These are phyloP conservation scores for Leccinum boreale DNA, from an alignment of 768 basidiomycete genomes.

Conservation along the genomic window DNA sequence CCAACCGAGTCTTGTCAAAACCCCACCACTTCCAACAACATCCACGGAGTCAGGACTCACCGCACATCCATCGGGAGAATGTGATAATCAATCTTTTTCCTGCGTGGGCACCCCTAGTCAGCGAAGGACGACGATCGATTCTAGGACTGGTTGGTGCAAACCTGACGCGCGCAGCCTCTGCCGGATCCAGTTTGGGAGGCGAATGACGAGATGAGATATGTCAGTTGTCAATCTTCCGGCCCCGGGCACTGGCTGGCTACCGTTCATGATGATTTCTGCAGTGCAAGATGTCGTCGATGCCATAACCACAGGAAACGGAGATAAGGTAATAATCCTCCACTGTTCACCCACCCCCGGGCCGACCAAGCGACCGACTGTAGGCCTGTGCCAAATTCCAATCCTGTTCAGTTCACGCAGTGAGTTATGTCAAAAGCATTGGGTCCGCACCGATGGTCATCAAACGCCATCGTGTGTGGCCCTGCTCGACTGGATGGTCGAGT, in stretches of 20 bases:
- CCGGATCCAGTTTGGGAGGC: constrained; percentile 39
- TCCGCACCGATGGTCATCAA: not conserved
- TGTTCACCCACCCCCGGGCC: not conserved
- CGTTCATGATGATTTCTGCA: not conserved
- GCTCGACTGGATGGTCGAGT: not conserved
- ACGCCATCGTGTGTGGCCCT: not conserved
- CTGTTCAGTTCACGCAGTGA: not conserved
- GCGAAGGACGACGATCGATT: not conserved
- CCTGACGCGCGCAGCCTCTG: constrained; percentile 52
- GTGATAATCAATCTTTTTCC: constrained; percentile 55
- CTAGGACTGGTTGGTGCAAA: constrained; percentile 15
- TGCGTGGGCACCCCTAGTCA: constrained; percentile 10
- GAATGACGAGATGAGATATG: not conserved
- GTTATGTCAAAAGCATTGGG: not conserved
- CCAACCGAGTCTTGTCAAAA: not conserved
- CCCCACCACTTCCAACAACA: not conserved
- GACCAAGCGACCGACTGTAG: no score
- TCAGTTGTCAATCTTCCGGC: not conserved
- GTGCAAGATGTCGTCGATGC: not conserved
- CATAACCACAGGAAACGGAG: not conserved
- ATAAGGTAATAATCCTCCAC: not conserved
- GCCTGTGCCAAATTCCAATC: not conserved
- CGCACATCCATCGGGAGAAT: constrained; percentile 69
- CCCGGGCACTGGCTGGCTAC: not conserved
- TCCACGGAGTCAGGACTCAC: constrained; percentile 37